A percentile compares a stretch with the other conserved stretches of the same genome.
phyloP scores from a whole-genome alignment of 257 asterid species.

The Echites panduratus region DNA sequence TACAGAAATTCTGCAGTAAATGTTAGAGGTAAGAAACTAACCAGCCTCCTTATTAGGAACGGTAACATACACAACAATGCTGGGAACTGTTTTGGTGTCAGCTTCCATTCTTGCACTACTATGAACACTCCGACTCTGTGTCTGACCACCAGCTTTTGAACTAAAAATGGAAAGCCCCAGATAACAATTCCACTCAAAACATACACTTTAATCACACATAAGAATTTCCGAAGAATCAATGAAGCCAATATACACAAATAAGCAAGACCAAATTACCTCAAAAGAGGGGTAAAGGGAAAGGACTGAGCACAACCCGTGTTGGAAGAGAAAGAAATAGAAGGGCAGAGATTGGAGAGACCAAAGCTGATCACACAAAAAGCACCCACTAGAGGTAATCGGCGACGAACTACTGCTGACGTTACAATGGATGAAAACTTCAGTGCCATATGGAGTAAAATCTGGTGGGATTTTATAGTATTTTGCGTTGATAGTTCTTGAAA shows the following conservation, averaged over 20 bases:
- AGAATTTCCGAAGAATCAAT: constrained; percentile 4
- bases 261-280: constrained; percentile 37
- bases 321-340: constrained; percentile 23
- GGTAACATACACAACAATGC: constrained; percentile 94
- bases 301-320: constrained; percentile 45
- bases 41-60: constrained; percentile 93
- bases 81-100: constrained; percentile 58
- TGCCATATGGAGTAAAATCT: constrained; percentile 53
- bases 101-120: constrained; percentile 61
- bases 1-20: not conserved
- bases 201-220: constrained; percentile 4
- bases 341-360: constrained; percentile 65
- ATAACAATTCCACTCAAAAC: constrained; percentile 16
- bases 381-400: constrained; percentile 71
- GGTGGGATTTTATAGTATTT: constrained; percentile 14
- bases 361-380: constrained; percentile 74
- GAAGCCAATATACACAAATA: not conserved
- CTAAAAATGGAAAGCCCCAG: constrained; percentile 28
- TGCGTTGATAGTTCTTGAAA: no score
- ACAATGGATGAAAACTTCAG: constrained; percentile 54
- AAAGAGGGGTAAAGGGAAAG: constrained; percentile 38
- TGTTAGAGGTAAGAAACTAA: constrained; percentile 15
- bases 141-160: constrained; percentile 30
- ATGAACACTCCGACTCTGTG: constrained; percentile 33
- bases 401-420: constrained; percentile 55